Conservation (phyloP, 805 yeast genomes). For the Candida stauntonica region DNA sequence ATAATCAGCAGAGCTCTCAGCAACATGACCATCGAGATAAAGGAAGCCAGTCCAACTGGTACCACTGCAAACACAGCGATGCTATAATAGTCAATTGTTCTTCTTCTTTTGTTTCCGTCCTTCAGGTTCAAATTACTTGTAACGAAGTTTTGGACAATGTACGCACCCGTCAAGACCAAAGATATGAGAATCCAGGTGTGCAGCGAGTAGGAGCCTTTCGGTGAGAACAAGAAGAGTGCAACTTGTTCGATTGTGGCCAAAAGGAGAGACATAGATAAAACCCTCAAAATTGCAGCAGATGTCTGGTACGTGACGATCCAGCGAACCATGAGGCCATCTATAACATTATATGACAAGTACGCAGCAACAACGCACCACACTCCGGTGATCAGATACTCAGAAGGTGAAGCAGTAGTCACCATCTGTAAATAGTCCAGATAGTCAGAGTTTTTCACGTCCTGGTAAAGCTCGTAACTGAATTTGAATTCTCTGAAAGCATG, state of each 20-base stretch:
- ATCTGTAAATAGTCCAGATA: slow-evolving; percentile 6
- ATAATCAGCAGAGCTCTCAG: slow-evolving; percentile 71
- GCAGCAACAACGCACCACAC: slow-evolving; percentile 93
- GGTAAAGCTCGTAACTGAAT: slow-evolving; percentile 13
- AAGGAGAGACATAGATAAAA: slow-evolving; percentile 76
- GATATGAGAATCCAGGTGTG: slow-evolving; percentile 93
- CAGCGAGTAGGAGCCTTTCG: slow-evolving; percentile 65
- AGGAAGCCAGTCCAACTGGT: slow-evolving; percentile 95
- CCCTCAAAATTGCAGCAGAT: slow-evolving; percentile 82
- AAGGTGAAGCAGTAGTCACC: slow-evolving; percentile 58
- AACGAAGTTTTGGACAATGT: slow-evolving; percentile 81
- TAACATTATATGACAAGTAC: slow-evolving; percentile 73
- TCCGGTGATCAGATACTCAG: slow-evolving; percentile 78
- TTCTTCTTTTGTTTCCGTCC: slow-evolving; percentile 28
- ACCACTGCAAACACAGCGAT: slow-evolving; percentile 95
- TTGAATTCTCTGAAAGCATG: slow-evolving; percentile 45
- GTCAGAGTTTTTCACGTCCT: slow-evolving; percentile 1
- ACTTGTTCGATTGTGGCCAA: slow-evolving; percentile 67
- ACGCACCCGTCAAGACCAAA: slow-evolving; percentile 74
- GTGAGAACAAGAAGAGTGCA: slow-evolving; percentile 62
- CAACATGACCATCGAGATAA: slow-evolving; percentile 83
- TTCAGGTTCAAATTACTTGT: slow-evolving; percentile 63
- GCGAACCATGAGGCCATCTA: slow-evolving; percentile 86
- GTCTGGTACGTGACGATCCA: slow-evolving; percentile 92
- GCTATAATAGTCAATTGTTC: slow-evolving; percentile 82